These are phyloP conservation scores for Polytolypa hystricis DNA, from an alignment of 2,329 filamentous ascomycete genomes.

Conservation along the genomic window DNA sequence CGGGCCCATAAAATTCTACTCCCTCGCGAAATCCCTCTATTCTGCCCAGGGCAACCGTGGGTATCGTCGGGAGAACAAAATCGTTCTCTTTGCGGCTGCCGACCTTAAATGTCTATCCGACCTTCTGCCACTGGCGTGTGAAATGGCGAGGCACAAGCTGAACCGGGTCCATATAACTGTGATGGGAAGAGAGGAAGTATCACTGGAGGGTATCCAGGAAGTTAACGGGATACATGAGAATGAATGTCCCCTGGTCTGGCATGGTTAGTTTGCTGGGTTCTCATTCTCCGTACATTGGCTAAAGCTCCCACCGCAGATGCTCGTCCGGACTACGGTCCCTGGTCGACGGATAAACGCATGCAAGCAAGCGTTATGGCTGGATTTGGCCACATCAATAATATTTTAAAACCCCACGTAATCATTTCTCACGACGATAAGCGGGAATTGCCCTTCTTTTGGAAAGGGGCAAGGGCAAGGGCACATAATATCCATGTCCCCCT, in stretches of 20 bases:
- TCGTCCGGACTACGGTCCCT: slow-evolving; percentile 59
- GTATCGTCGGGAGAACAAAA: slow-evolving; percentile 45
- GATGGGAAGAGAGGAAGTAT: slow-evolving; percentile 60
- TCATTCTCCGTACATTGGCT: slow-evolving; percentile 27
- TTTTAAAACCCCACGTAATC: slow-evolving; percentile 65
- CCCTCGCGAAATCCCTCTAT: slow-evolving; percentile 53
- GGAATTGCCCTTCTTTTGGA: slow-evolving; percentile 60
- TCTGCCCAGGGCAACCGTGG: slow-evolving; percentile 46
- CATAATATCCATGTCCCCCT: slow-evolving; percentile 46
- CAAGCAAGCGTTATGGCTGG: slow-evolving; percentile 53
- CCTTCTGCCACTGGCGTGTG: slow-evolving; percentile 71
- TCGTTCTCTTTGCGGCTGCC: slow-evolving; percentile 69
- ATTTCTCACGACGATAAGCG: slow-evolving; percentile 56
- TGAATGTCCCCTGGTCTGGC: slow-evolving; percentile 55
- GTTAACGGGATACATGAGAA: slow-evolving; percentile 66
- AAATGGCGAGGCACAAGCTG: slow-evolving; percentile 60
- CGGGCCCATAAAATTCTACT: slow-evolving; percentile 58
- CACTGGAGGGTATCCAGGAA: slow-evolving; percentile 55
- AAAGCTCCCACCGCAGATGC: slow-evolving; percentile 43
- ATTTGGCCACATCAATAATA: slow-evolving; percentile 59
- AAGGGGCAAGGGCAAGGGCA: slow-evolving; percentile 47
- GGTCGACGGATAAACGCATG: slow-evolving; percentile 61
- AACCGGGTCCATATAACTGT: slow-evolving; percentile 75
- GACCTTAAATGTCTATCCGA: slow-evolving; percentile 61
- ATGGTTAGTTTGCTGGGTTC: slow-evolving; percentile 34